phyloP scores from a whole-genome alignment of 331 rosid species.

The Erythrophleum ivorense region DNA sequence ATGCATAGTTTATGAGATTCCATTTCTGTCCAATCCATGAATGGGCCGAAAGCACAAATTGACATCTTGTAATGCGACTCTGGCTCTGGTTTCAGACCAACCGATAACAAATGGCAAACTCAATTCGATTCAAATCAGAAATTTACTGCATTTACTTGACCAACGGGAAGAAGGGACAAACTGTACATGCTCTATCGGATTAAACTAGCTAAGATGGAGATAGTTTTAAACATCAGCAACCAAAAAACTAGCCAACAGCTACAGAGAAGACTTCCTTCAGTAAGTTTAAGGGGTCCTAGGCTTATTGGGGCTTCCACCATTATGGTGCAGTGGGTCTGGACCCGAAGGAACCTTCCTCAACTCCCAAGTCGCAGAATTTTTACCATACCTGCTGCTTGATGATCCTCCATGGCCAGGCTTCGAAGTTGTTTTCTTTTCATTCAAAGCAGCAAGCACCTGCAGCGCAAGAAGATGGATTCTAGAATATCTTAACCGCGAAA shows the following conservation, averaged over 20 bases:
- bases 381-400: conserved; percentile 18
- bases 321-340: conserved; percentile 84
- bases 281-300: conserved; percentile 58
- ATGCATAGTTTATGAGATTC: conserved; percentile 8
- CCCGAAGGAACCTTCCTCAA: conserved; percentile 81
- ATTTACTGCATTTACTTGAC: conserved; percentile 9
- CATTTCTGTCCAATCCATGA: conserved; percentile 51
- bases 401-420: conserved; percentile 43
- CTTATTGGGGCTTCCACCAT: conserved; percentile 61
- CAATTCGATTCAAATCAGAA: neutral
- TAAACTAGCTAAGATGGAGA: conserved; percentile 10
- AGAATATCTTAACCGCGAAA: neutral
- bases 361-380: conserved; percentile 32
- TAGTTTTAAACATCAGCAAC: neutral
- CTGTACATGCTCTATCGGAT: neutral
- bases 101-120: neutral
- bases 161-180: conserved; percentile 3
- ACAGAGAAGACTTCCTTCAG: conserved; percentile 44
- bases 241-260: neutral
- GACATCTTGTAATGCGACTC: conserved; percentile 29
- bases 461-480: conserved; percentile 10
- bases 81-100: conserved; percentile 14
- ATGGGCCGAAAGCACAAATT: conserved; percentile 30
- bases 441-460: conserved; percentile 53
- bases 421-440: conserved; percentile 35